Evolutionary conservation across 495 filamentous ascomycete species (phyloP), one percentile per base, ranked within the genome.

Genomic region (Neurospora sp.): DNA sequence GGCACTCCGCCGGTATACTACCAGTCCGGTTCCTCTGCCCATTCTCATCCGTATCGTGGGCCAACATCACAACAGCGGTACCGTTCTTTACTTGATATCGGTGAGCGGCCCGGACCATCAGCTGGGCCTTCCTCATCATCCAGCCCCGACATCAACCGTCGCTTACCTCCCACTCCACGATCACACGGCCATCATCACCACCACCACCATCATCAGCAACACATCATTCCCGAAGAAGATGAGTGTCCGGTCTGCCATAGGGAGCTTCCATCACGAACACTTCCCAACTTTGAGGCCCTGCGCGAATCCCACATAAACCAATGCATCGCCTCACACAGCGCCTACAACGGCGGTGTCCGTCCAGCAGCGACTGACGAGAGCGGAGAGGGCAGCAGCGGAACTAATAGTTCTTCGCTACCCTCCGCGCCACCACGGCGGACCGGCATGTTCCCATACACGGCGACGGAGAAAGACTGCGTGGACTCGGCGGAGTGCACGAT

Each of bases 401-500:
- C 6, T 35, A 66, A 35, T 66, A 66, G 27, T 37, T 39, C 69
- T 18, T 73, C 75, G 37, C 76, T 81, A 54, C 78, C 81, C 9
- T 77, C 78, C 20, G 70, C 76, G 48, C 77, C 76, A 20, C 75
- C 80, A 37, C 79, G 85, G 14, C 79, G 82, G 72, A 87, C 85
- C 18, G 82, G 85, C 39, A 85, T 87, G 81, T 86, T 87, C 70
- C 85, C 83, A 62, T 98, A 96, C 78, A 84, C 83, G 20, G 96
- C 96, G 2, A 96, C 91, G 2, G 95, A 97, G 79, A 97, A 98
- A 82, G 96, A 99, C 80, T 96, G 93, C 77, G 84, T 94, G 9
- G 90, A 90, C 31, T 88, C 91, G 71, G 90, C 87, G 9, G 96
- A 99, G 81, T 99, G 96, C 79, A 91, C 93, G 3, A 98, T 99